Evolutionary conservation across 2,329 filamentous ascomycete species (phyloP).

Genomic region (Pestalotiopsis sp.): DNA sequence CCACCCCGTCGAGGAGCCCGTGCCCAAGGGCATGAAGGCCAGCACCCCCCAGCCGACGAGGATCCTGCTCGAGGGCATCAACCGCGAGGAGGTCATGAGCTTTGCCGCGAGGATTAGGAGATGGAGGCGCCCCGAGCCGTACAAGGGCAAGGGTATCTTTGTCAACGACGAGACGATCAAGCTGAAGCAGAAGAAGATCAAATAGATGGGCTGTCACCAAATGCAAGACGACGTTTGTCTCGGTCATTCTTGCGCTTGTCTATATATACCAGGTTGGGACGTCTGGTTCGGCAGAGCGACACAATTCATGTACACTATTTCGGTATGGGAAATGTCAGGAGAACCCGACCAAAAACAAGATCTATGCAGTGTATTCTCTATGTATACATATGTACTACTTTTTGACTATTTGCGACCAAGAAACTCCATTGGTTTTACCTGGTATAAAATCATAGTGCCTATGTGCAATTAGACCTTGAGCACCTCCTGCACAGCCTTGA

Average conservation of each 20-base stretch:
- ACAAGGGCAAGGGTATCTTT: conserved; percentile 99
- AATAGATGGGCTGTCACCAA: conserved; percentile 52
- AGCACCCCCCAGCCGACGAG: conserved; percentile 89
- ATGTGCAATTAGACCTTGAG: conserved; percentile 39
- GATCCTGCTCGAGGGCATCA: conserved; percentile 84
- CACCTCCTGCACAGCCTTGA: conserved; percentile 82
- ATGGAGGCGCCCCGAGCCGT: conserved; percentile 93
- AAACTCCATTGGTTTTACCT: not conserved
- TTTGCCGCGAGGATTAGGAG: conserved; percentile 87
- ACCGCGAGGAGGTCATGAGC: conserved; percentile 85
- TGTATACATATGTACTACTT: conserved; percentile 14
- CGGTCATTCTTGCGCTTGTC: not conserved
- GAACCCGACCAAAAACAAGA: not conserved
- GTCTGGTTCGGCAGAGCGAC: not conserved
- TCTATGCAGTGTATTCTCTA: conserved; percentile 14
- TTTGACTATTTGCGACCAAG: not conserved
- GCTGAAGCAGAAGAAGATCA: conserved; percentile 97
- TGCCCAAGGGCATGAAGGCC: conserved; percentile 82
- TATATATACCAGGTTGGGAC: not conserved
- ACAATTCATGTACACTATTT: conserved; percentile 4
- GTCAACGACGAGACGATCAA: conserved; percentile 97
- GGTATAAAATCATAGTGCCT: not conserved
- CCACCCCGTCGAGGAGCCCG: conserved; percentile 87
- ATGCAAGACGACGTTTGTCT: not conserved
- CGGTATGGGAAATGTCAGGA: not conserved